Conservation (phyloP, 1,284 basidiomycete species). For the Sanghuangporus sanghuang region DNA sequence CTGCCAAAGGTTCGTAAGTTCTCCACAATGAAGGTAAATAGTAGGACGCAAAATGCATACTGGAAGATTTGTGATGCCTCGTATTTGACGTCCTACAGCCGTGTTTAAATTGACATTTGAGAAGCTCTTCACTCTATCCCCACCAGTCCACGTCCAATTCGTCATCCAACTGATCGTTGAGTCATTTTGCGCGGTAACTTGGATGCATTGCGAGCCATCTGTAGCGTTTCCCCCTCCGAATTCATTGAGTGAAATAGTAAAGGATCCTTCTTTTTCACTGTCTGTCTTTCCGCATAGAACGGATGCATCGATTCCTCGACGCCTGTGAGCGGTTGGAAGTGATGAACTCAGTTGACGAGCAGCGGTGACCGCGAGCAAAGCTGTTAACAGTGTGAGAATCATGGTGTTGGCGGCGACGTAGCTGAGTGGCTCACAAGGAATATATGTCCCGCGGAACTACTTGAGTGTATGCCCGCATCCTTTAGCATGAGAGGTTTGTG, state of each 20-base stretch:
- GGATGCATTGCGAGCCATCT: constrained; percentile 47
- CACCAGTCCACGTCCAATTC: constrained; percentile 50
- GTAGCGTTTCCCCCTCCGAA: constrained; percentile 44
- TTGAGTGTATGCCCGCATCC: no score
- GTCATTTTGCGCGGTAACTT: constrained; percentile 39
- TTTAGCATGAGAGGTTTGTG: no score
- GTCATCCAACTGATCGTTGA: constrained; percentile 46
- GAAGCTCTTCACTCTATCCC: constrained; percentile 53
- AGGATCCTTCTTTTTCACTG: constrained; percentile 30
- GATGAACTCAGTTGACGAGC: neutral
- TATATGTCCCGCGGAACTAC: neutral
- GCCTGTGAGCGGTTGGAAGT: neutral
- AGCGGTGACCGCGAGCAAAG: neutral
- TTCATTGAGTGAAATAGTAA: constrained; percentile 44
- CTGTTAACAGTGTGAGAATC: neutral
- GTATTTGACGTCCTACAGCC: constrained; percentile 47
- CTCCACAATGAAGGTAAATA: neutral
- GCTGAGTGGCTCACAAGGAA: neutral
- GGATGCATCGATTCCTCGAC: constrained; percentile 25
- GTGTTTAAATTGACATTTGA: constrained; percentile 49
- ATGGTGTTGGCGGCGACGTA: neutral
- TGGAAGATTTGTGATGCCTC: constrained; percentile 47
- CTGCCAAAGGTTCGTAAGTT: constrained; percentile 24
- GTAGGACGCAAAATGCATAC: constrained; percentile 26
- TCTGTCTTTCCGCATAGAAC: constrained; percentile 45